Conservation (phyloP, 1,284 basidiomycete species). For the Peniophora sp. region DNA sequence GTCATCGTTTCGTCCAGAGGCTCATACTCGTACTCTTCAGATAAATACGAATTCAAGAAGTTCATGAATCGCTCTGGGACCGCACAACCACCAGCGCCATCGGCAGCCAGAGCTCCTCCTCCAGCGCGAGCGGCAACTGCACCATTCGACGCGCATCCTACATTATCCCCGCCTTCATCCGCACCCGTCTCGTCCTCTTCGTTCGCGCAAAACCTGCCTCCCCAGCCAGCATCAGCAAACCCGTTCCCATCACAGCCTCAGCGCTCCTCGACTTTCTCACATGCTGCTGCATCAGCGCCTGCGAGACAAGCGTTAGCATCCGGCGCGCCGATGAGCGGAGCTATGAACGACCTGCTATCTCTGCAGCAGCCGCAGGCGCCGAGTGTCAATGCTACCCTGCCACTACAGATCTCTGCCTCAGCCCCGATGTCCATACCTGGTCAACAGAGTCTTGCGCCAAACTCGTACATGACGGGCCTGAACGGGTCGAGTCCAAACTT, state of each 20-base stretch:
- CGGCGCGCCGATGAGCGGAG: conserved; percentile 9
- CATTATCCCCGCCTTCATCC: not conserved
- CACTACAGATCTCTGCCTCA: conserved; percentile 38
- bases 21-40: conserved; percentile 24
- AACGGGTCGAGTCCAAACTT: not conserved
- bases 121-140: conserved; percentile 31
- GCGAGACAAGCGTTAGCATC: conserved; percentile 7
- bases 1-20: not conserved
- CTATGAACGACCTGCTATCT: conserved; percentile 45
- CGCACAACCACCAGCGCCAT: conserved; percentile 23
- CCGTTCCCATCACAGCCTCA: conserved; percentile 7
- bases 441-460: not conserved
- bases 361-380: conserved; percentile 34
- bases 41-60: conserved; percentile 67
- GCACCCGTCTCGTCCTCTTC: conserved; percentile 8
- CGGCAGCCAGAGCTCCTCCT: conserved; percentile 3
- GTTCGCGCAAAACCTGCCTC: conserved; percentile 3
- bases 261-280: conserved; percentile 13
- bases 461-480: not conserved
- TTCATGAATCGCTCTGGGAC: conserved; percentile 33
- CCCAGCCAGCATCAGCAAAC: conserved; percentile 7
- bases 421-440: conserved; percentile 6
- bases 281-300: conserved; percentile 1
- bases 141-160: conserved; percentile 28
- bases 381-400: conserved; percentile 37